Percentiles rank a stretch among this genome's conserved stretches.
These are phyloP conservation scores for Globisporangium canariense DNA, from an alignment of 352 stramenopile genomes.

Conservation along the genomic window DNA sequence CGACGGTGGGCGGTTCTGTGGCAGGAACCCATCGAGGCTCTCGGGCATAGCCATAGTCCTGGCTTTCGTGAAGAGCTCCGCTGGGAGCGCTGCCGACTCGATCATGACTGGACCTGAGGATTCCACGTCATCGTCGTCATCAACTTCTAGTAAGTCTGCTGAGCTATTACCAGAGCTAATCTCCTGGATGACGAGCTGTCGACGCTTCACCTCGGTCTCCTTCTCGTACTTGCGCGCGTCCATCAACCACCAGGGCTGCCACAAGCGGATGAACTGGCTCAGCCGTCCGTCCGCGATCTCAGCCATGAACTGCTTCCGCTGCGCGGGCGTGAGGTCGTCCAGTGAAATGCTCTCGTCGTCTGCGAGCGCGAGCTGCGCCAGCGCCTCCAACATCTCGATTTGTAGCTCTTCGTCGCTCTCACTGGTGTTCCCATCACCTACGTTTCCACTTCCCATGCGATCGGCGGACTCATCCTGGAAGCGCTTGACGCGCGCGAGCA, in stretches of 20 bases:
- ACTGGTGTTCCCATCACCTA: not conserved
- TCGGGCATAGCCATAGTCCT: conserved; percentile 34
- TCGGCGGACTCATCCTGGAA: conserved; percentile 44
- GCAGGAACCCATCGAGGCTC: conserved; percentile 31
- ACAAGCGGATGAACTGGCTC: conserved; percentile 59
- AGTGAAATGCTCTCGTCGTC: conserved; percentile 50
- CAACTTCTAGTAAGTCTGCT: not conserved
- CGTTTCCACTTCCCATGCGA: not conserved
- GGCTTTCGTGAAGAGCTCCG: conserved; percentile 41
- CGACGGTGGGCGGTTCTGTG: conserved; percentile 27
- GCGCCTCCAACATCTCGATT: conserved; percentile 25
- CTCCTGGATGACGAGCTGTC: conserved; percentile 50
- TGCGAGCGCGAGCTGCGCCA: conserved; percentile 48
- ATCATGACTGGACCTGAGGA: conserved; percentile 25
- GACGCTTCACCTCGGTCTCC: conserved; percentile 39
- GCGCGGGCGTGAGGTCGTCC: conserved; percentile 53
- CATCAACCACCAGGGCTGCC: conserved; percentile 73
- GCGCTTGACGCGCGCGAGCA: conserved; percentile 48
- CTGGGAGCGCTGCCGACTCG: conserved; percentile 35
- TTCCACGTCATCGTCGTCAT: conserved; percentile 6
- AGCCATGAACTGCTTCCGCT: conserved; percentile 55
- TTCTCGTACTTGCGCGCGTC: conserved; percentile 39
- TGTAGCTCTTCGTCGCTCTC: conserved; percentile 25
- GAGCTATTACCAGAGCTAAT: conserved; percentile 13
- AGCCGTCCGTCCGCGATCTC: conserved; percentile 65